Conservation (phyloP, 139 green algal species). For the Raphidocelis subcapitata region DNA sequence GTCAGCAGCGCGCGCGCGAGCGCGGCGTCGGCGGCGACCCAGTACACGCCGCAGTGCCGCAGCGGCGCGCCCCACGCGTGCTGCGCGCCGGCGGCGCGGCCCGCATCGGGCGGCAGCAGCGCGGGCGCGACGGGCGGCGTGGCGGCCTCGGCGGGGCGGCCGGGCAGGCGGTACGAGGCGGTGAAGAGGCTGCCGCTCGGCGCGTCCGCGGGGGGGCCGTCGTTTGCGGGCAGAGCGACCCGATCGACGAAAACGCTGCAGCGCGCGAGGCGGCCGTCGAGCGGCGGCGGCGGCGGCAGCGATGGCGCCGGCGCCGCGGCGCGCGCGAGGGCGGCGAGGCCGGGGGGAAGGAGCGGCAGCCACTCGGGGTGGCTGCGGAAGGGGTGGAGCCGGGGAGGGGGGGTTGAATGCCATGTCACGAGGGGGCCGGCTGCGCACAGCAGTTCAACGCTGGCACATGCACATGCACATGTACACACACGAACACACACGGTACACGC, state of each 20-base stretch:
- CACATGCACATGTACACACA: too few relatives aligned
- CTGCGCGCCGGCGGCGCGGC: not conserved
- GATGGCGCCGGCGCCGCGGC: not conserved
- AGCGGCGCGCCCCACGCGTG: conserved; percentile 29
- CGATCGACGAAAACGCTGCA: conserved; percentile 42
- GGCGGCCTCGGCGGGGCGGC: conserved; percentile 5
- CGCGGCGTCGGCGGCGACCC: conserved; percentile 25
- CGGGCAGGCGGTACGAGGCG: conserved; percentile 39
- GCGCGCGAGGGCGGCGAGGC: not conserved
- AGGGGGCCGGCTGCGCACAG: not conserved
- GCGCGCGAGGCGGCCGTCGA: conserved; percentile 36
- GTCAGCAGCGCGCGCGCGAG: conserved; percentile 12
- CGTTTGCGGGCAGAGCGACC: conserved; percentile 30
- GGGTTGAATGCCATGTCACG: not conserved
- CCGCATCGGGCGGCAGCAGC: not conserved
- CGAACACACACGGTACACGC: too few relatives aligned
- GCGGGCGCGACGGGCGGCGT: conserved; percentile 15
- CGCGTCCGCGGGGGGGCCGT: conserved; percentile 16
- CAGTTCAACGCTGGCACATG: not conserved
- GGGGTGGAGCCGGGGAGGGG: not conserved
- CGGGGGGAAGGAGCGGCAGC: conserved; percentile 8
- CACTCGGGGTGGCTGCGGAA: conserved; percentile 14
- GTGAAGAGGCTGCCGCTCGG: conserved; percentile 37
- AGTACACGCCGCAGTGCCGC: conserved; percentile 36
- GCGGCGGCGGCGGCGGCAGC: not conserved